phyloP scores from a whole-genome alignment of 108 stramenopile species.

The Nitzschia sp. region DNA sequence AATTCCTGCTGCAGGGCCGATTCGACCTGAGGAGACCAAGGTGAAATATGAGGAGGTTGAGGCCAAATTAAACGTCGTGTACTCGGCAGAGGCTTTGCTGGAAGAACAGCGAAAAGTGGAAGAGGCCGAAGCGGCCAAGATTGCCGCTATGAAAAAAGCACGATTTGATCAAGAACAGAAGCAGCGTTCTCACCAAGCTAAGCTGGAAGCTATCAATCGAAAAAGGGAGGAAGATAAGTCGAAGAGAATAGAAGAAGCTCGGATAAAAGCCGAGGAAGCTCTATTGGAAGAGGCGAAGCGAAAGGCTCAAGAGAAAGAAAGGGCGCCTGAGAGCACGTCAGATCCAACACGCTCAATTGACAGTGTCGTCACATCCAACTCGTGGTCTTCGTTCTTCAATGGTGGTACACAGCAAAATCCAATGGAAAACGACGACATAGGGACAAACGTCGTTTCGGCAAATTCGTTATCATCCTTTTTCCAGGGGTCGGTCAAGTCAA shows the following conservation, averaged over 20 bases:
- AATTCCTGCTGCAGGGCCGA: neutral
- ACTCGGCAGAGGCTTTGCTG: neutral
- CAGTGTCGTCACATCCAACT: neutral
- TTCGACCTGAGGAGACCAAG: neutral
- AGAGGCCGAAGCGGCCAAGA: neutral
- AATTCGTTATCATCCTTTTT: too few species aligned
- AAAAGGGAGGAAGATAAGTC: neutral
- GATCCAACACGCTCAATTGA: neutral
- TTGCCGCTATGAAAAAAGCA: constrained; percentile 1
- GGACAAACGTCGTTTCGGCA: too few species aligned
- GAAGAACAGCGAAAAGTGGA: neutral
- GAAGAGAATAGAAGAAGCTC: neutral
- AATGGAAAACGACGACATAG: neutral
- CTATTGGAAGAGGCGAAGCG: neutral
- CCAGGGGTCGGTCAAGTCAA: too few species aligned
- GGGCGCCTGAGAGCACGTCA: neutral
- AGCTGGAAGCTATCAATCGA: neutral
- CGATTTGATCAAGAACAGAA: neutral
- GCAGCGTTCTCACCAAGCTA: neutral
- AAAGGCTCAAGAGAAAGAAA: neutral
- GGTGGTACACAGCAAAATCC: neutral
- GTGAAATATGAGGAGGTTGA: neutral
- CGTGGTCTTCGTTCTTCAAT: neutral
- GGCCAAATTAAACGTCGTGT: neutral
- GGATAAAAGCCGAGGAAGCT: neutral